Conservation (phyloP, 805 yeast genomes). For the Yueomyces sinensis region DNA sequence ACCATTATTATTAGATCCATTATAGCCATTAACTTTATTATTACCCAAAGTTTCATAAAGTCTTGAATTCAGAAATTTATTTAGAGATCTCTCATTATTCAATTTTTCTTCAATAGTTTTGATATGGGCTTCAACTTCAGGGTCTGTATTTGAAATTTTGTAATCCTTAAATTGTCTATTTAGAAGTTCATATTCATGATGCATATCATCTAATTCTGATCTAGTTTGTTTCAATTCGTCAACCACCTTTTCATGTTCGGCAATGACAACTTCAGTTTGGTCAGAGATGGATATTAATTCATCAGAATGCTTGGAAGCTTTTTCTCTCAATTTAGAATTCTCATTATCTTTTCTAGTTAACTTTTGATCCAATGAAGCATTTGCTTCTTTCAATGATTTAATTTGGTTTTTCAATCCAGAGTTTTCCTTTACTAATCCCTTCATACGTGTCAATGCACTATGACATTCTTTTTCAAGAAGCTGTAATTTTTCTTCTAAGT, state of each 20-base stretch:
- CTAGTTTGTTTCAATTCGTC: constrained; percentile 18
- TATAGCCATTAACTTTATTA: constrained; percentile 1
- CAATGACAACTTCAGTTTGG: constrained; percentile 20
- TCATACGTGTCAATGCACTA: constrained; percentile 26
- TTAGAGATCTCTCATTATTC: constrained; percentile 20
- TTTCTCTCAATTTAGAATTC: constrained; percentile 17
- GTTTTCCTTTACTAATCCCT: constrained; percentile 32
- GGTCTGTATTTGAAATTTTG: constrained; percentile 23
- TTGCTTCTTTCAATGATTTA: constrained; percentile 25
- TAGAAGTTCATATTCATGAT: constrained; percentile 24
- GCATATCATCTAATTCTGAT: constrained; percentile 14
- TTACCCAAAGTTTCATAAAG: constrained; percentile 6
- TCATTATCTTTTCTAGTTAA: constrained; percentile 27
- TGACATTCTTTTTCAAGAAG: constrained; percentile 22
- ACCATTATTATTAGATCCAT: constrained; percentile 6
- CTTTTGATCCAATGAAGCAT: constrained; percentile 24
- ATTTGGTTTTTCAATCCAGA: constrained; percentile 28
- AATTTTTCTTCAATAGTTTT: constrained; percentile 25
- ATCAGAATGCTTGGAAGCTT: constrained; percentile 14
- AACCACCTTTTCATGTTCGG: constrained; percentile 17
- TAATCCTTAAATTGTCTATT: constrained; percentile 31
- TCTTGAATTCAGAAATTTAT: constrained; percentile 17
- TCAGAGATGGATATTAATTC: constrained; percentile 17
- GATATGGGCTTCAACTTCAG: constrained; percentile 24
- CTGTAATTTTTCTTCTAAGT: constrained; percentile 25